phyloP scores from a whole-genome alignment of 768 basidiomycete genomes.

The Pleurotus citrinopileatus region DNA sequence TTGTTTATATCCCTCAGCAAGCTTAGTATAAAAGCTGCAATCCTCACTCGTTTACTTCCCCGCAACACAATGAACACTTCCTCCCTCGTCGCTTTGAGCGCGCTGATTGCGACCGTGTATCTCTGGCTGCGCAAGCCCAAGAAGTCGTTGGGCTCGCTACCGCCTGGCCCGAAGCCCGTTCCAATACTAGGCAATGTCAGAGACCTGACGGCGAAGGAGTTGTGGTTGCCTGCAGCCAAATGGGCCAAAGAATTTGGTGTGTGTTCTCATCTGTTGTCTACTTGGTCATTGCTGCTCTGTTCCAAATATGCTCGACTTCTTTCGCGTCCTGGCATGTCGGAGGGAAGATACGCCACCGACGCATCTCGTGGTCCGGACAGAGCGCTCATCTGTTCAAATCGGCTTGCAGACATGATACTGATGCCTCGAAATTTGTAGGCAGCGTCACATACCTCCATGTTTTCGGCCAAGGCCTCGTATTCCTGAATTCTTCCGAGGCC shows the following conservation, averaged over 20 bases:
- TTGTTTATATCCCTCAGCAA: conserved; percentile 7
- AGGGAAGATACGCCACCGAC: neutral
- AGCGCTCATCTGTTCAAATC: neutral
- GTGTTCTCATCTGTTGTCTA: conserved; percentile 16
- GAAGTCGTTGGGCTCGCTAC: conserved; percentile 39
- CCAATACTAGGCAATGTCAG: conserved; percentile 64
- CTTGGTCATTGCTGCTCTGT: neutral
- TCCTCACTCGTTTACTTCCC: neutral
- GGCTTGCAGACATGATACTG: conserved; percentile 9
- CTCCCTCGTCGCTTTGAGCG: conserved; percentile 28
- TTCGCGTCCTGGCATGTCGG: neutral
- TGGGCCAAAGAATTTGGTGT: conserved; percentile 68
- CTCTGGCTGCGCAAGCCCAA: conserved; percentile 43
- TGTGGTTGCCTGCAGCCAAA: conserved; percentile 58
- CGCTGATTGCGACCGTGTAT: conserved; percentile 36
- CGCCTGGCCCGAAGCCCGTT: conserved; percentile 67
- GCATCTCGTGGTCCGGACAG: neutral
- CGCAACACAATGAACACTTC: conserved; percentile 18
- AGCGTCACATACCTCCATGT: conserved; percentile 64
- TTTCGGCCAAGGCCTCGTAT: conserved; percentile 64
- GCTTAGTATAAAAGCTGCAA: neutral
- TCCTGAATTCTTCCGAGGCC: conserved; percentile 60
- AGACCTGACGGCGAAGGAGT: conserved; percentile 57
- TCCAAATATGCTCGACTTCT: neutral
- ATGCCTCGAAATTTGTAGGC: conserved; percentile 36